Evolutionary conservation across 768 basidiomycete species (phyloP).

Genomic region (Nidularia pulvinata): DNA sequence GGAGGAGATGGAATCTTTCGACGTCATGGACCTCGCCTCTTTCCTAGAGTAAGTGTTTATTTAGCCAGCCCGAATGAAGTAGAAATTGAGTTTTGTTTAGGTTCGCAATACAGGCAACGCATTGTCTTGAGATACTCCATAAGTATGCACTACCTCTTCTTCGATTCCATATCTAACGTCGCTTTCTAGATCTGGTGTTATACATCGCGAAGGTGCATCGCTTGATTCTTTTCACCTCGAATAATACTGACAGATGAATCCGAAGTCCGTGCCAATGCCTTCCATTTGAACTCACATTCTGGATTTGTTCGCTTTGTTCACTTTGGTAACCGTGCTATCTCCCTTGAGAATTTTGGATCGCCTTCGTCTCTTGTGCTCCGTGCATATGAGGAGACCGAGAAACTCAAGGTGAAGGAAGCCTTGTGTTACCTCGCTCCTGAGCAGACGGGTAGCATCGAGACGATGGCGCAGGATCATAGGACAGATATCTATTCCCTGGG

Average conservation of each 20-base stretch:
- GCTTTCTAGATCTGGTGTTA: constrained; percentile 43
- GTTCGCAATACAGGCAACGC: constrained; percentile 76
- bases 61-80: background rate
- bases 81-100: constrained; percentile 25
- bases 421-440: constrained; percentile 77
- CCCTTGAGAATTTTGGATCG: constrained; percentile 70
- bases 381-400: constrained; percentile 59
- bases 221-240: background rate
- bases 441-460: constrained; percentile 75
- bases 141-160: constrained; percentile 29
- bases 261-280: constrained; percentile 73
- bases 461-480: constrained; percentile 68
- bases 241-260: background rate
- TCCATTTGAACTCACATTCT: constrained; percentile 70
- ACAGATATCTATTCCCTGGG: constrained; percentile 78
- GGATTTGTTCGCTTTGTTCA: constrained; percentile 72
- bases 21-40: constrained; percentile 76
- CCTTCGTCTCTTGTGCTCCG: constrained; percentile 69
- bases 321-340: constrained; percentile 74
- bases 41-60: constrained; percentile 62
- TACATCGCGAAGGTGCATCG: constrained; percentile 65
- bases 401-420: constrained; percentile 73
- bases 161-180: constrained; percentile 3
- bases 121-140: constrained; percentile 69
- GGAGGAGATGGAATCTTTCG: constrained; percentile 59